A percentile compares a stretch with the other conserved stretches of the same genome.
Conservation (phyloP, 257 asterid species). For the Przewalskia tangutica region DNA sequence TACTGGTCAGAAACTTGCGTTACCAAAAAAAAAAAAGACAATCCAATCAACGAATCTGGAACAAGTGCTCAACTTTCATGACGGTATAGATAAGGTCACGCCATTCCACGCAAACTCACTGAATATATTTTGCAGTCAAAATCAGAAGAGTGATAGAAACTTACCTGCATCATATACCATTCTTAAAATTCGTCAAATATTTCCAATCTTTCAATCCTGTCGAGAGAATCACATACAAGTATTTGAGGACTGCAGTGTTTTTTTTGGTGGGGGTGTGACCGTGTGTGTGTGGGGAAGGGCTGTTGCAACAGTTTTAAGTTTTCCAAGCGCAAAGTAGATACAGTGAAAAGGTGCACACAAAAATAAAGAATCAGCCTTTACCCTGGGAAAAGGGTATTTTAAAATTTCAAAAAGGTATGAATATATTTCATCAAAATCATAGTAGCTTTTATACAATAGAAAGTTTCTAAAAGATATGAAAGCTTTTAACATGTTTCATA, state of each 20-base stretch:
- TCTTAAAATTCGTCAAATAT: conserved; percentile 63
- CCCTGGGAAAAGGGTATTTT: conserved; percentile 10
- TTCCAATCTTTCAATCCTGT: conserved; percentile 91
- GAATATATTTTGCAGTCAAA: neutral
- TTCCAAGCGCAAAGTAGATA: conserved; percentile 7
- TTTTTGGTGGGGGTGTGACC: neutral
- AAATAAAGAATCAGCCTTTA: conserved; percentile 9
- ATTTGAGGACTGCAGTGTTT: neutral
- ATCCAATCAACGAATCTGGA: neutral
- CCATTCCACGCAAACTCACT: neutral
- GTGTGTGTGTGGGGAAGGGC: neutral
- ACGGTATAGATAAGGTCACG: neutral
- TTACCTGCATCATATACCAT: conserved; percentile 99
- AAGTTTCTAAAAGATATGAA: neutral
- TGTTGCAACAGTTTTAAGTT: conserved; percentile 2
- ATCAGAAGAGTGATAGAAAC: conserved; percentile 15
- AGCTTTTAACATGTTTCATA: neutral
- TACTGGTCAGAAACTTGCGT: neutral
- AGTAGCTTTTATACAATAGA: neutral
- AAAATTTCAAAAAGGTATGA: neutral
- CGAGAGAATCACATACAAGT: conserved; percentile 18
- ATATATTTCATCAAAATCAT: neutral
- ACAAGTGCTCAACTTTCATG: neutral
- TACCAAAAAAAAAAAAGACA: neutral
- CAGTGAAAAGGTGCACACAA: conserved; percentile 16